Conservation (phyloP, 2,329 filamentous ascomycete genomes). For the Proliferodiscus dingleyae region DNA sequence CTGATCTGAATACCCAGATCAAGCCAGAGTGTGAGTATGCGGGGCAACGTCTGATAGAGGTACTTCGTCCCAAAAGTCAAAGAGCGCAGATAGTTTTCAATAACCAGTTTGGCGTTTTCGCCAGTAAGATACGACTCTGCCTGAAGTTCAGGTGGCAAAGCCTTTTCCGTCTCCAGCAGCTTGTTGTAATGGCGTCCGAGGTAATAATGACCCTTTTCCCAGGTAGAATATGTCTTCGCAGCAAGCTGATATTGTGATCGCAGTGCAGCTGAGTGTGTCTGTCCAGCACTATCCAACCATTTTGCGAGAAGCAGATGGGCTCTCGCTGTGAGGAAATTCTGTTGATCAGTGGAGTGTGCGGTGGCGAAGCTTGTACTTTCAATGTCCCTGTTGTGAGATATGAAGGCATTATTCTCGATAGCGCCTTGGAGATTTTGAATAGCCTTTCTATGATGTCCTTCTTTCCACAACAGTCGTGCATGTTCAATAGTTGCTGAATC, state of each 20-base stretch:
- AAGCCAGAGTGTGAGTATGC: conserved; percentile 89
- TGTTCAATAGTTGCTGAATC: conserved; percentile 91
- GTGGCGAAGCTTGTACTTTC: conserved; percentile 19
- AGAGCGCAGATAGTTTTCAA: conserved; percentile 89
- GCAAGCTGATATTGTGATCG: conserved; percentile 80
- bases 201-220: conserved; percentile 98
- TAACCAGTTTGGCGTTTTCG: conserved; percentile 80
- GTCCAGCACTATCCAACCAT: conserved; percentile 93
- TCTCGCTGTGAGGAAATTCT: conserved; percentile 62
- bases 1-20: conserved; percentile 78
- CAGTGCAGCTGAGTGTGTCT: conserved; percentile 78
- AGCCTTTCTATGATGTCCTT: conserved; percentile 88
- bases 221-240: conserved; percentile 62
- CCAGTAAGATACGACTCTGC: conserved; percentile 72
- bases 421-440: conserved; percentile 87
- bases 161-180: conserved; percentile 82
- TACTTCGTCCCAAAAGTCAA: conserved; percentile 90
- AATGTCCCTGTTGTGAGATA: conserved; percentile 32
- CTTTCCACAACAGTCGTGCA: conserved; percentile 85
- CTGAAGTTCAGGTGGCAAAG: conserved; percentile 70
- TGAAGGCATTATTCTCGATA: conserved; percentile 76
- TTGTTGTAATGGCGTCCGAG: conserved; percentile 97
- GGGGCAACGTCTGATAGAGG: conserved; percentile 88
- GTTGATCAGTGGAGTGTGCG: conserved; percentile 35
- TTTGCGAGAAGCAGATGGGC: conserved; percentile 88